Base-by-base conservation (phyloP, 139 green algal species). In the Yamagishiella unicocca region DNA sequence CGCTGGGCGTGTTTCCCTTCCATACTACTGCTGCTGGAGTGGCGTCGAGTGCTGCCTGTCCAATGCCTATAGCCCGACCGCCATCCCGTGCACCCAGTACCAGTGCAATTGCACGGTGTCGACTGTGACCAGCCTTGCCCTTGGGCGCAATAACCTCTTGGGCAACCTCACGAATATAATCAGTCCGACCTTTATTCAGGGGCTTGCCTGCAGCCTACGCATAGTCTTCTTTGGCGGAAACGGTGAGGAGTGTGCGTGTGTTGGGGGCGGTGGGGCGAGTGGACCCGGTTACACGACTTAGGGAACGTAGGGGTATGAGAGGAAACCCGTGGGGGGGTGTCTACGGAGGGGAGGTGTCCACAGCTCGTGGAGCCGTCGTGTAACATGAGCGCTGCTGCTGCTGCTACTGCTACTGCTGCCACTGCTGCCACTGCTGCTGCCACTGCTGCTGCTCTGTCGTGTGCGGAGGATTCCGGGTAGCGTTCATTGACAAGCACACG, bases 101-200 rank as follows among this genome's bases (percentile, higher is more conserved):
- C 64, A 68, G 64, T 87, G 81, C 66, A 79, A 78, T 38, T 87
- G 64, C 81, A 53, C n/a, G 0, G 10, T 53, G 7, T 45, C 46
- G 0, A 31, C 21, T 2, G 66, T 79, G 6, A 79, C 31, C 1
- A 66, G 46, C 9, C 64, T 87, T 29, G 6, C 3, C 31, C 5
- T 87, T n/a, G 31, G 33, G 0, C 81, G 64, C 29, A 68, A 68
- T 25, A 21, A 29, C 45, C 22, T 87, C 2, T 31, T 0, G 1
- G 81, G 64, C 21, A 10, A 17, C 3, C 43, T 77, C 3, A 4
- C 37, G n/a, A 21, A 67, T 2, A 53, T 77, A 21, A 25, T 86
- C 5, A 42, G 29, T 5, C 14, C 2, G 0, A 7, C 2, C 22
- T 8, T 77, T 1, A 1, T 66, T 14, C 7, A 35, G 8, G 43